A percentile compares a stretch with the other conserved stretches of the same genome.
phyloP scores from a whole-genome alignment of 2,329 filamentous ascomycete species.

The Aureobasidium lini region DNA sequence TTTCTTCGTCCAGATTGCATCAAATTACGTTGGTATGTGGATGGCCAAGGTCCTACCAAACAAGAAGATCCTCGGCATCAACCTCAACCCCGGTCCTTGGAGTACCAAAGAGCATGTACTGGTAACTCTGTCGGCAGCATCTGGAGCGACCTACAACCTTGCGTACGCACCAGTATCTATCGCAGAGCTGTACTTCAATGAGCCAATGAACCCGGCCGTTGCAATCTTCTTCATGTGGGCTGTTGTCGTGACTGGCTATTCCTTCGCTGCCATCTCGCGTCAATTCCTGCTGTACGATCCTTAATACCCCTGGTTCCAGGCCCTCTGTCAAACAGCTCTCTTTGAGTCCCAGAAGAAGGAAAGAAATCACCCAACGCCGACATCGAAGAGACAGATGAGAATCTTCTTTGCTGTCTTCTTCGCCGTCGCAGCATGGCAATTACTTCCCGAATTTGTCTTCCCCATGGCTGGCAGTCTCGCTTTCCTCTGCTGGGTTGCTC shows the following conservation, averaged over 20 bases:
- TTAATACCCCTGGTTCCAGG: conserved; percentile 47
- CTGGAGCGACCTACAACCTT: conserved; percentile 18
- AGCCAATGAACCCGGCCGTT: conserved; percentile 45
- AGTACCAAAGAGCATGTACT: conserved; percentile 53
- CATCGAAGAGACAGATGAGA: conserved; percentile 47
- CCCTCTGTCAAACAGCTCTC: conserved; percentile 42
- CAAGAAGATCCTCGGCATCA: conserved; percentile 44
- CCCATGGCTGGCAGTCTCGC: conserved; percentile 53
- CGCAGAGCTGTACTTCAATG: conserved; percentile 50
- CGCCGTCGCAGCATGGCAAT: conserved; percentile 53
- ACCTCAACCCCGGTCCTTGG: conserved; percentile 50
- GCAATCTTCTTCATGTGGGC: conserved; percentile 55
- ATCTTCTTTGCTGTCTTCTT: conserved; percentile 50
- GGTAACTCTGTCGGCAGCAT: conserved; percentile 37
- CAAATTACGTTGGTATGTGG: conserved; percentile 48
- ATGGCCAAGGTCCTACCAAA: conserved; percentile 45
- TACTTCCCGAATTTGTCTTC: conserved; percentile 54
- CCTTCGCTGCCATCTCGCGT: conserved; percentile 50
- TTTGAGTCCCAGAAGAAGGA: conserved; percentile 52
- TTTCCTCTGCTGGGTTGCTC: conserved; percentile 58
- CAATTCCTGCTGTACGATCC: conserved; percentile 54
- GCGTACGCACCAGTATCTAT: conserved; percentile 46
- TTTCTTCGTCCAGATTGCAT: conserved; percentile 55
- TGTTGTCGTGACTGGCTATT: conserved; percentile 52
- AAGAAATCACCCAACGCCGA: conserved; percentile 40